Base-by-base conservation (phyloP, 768 basidiomycete species). In the Lactifluus volemus region DNA sequence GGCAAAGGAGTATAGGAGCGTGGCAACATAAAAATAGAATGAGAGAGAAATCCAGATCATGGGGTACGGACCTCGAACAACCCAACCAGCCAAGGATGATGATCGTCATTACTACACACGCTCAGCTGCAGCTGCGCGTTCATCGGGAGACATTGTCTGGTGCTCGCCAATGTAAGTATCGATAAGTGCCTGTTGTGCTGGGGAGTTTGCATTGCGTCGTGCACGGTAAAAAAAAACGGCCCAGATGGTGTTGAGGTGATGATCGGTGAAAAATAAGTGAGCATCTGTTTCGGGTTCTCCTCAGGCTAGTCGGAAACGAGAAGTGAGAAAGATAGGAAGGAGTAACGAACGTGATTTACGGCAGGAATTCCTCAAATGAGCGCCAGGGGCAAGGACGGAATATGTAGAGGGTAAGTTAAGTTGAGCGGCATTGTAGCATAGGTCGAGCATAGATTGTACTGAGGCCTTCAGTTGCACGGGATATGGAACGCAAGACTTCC, bases 181-280 rank as follows among this genome's bases (percentile, higher is more conserved):
- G 47, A 92, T 88, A 71, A 99, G 83, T 45, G 84, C 88, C 70
- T 90, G 75, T 73, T 99, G 97, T 10, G 97, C 96, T 32, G 80
- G 78, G 1, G 94, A 98, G 71, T 96, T 91, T 63, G 81, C 81
- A 38, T 83, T 81, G 2, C 84, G 82, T 21, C 78, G 44, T 80
- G 75, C 21, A 92, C 80, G 44, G 85, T 89, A n/a, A 65, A 99
- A 98, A 69, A 90, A 89, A 48, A 88, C 79, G n/a, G 93, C 95
- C 88, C 92, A 98, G 0, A 86, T 75, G 1, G 95, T 93, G 15
- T 86, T 88, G 62, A 99, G 76, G 59, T 97, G 72, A 73, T 99
- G 95, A 73, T 99, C 97, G 59, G 90, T 82, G 61, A 89, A 83
- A 76, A 92, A 99, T 38, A 93, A 74, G 71, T 99, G 95, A 0